Base-by-base conservation (phyloP, 768 basidiomycete genomes). In the Mycena alexandri region DNA sequence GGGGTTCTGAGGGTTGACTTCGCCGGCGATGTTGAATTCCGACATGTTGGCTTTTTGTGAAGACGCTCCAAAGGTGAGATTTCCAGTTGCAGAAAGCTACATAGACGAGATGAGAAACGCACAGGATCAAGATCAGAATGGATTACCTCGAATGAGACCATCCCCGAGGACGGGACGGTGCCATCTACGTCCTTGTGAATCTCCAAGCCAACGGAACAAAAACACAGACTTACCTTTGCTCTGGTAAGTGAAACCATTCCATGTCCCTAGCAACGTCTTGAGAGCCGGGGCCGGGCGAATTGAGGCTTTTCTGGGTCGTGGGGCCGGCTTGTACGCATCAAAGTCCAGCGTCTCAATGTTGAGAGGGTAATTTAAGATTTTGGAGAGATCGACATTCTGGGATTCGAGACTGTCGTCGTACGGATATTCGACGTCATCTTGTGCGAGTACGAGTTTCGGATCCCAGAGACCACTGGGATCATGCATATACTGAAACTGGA, bases 311-410 rank as follows among this genome's bases (percentile, higher is more conserved):
- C 55, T 67, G 3, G 71, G 52, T 42, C 56, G 61, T 1, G 47
- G 22, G 7, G 33, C 13, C 50, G 61, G 47, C 16, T 57, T 63
- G 38, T 72, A 72, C 22, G 71, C 71, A 24, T 63, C 71, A n/a
- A 67, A 69, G 47, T 72, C 71, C 9, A 69, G 24, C 19, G 25
- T 46, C 33, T 72, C 63, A 19, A 21, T 60, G 21, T 48, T 65
- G 14, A 67, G 33, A 60, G 71, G 71, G 38, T 70, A 72, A 48
- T 72, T 72, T 17, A 69, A 41, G 14, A 72, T 61, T 53, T 72
- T 72, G 5, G 50, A 44, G 8, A 67, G 29, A 36, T 72, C 65
- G 36, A 67, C 57, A 42, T 63, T 33, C 16, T 56, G 52, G 5
- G 64, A 3, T 34, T 72, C 71, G 21, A 72, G 62, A 11, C 38